Conservation (phyloP, 192 early-diverging fungal species). For the Gonapodya sp. region DNA sequence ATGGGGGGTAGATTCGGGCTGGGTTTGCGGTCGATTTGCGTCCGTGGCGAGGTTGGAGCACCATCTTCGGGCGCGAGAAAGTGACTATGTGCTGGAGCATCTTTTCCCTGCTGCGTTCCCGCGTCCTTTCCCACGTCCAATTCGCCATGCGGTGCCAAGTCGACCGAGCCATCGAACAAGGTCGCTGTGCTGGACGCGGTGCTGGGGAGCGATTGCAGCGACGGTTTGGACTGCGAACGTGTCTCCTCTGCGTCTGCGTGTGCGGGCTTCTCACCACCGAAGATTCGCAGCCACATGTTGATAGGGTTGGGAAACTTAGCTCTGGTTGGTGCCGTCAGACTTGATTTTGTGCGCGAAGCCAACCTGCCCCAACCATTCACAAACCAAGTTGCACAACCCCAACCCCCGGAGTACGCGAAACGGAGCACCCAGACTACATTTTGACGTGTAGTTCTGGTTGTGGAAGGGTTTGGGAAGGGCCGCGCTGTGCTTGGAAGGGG, state of each 20-base stretch:
- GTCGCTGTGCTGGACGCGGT: not conserved
- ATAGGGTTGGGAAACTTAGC: too few relatives aligned
- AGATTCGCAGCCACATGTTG: not conserved
- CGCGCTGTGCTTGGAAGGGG: too few relatives aligned
- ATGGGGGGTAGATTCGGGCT: not conserved
- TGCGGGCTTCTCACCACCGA: not conserved
- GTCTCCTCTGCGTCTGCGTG: not conserved
- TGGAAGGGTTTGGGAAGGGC: too few relatives aligned
- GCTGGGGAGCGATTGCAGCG: not conserved
- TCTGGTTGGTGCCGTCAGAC: too few relatives aligned
- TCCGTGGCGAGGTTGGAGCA: not conserved
- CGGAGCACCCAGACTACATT: too few relatives aligned
- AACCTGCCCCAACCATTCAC: too few relatives aligned
- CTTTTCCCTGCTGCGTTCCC: conserved; percentile 1
- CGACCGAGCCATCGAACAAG: not conserved
- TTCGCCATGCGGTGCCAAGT: too few relatives aligned
- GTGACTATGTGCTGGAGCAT: not conserved
- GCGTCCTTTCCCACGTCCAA: too few relatives aligned
- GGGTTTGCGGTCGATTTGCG: not conserved
- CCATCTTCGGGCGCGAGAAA: not conserved
- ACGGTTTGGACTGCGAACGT: not conserved
- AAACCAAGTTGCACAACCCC: too few relatives aligned
- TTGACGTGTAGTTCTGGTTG: too few relatives aligned
- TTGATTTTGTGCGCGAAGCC: too few relatives aligned
- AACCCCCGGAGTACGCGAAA: too few relatives aligned